phyloP scores from a whole-genome alignment of 345 rosid genomes.

The Cardiospermum halicacabum region DNA sequence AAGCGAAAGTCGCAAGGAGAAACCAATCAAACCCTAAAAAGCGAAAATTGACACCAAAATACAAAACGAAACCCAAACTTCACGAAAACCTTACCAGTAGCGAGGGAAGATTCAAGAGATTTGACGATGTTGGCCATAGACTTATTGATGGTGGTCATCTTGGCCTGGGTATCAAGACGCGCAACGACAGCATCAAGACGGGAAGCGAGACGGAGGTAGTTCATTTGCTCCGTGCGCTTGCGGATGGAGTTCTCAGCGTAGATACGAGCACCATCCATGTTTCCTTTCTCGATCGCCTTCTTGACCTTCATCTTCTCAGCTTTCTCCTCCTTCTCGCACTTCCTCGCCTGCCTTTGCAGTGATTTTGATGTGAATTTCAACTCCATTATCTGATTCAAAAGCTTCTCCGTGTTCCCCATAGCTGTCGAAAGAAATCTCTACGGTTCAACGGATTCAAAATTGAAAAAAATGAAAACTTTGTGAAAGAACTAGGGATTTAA shows the following conservation, averaged over 20 bases:
- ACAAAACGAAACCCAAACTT: too few relatives aligned
- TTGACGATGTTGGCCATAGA: conserved; percentile 87
- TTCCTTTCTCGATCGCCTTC: conserved; percentile 98
- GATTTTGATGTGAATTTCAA: conserved; percentile 88
- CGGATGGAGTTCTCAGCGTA: conserved; percentile 96
- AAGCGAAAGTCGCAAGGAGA: not conserved
- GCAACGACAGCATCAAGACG: conserved; percentile 96
- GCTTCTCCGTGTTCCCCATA: conserved; percentile 93
- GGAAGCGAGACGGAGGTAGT: conserved; percentile 86
- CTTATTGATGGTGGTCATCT: conserved; percentile 86
- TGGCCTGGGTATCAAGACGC: conserved; percentile 91
- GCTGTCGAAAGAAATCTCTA: not conserved
- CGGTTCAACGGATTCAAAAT: not conserved
- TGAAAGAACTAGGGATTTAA: too few relatives aligned
- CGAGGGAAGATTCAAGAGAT: conserved; percentile 85
- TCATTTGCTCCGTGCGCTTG: conserved; percentile 97
- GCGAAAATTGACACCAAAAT: not conserved
- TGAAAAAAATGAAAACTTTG: too few relatives aligned
- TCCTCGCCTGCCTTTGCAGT: conserved; percentile 80
- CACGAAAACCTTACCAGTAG: conserved; percentile 59
- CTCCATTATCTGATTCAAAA: conserved; percentile 94
- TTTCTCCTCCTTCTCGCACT: conserved; percentile 99
- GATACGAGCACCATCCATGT: conserved; percentile 98
- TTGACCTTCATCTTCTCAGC: conserved; percentile 91
- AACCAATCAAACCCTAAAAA: not conserved